Base-by-base conservation (phyloP, 1,284 basidiomycete species). In the Mrakiaceae sp. region DNA sequence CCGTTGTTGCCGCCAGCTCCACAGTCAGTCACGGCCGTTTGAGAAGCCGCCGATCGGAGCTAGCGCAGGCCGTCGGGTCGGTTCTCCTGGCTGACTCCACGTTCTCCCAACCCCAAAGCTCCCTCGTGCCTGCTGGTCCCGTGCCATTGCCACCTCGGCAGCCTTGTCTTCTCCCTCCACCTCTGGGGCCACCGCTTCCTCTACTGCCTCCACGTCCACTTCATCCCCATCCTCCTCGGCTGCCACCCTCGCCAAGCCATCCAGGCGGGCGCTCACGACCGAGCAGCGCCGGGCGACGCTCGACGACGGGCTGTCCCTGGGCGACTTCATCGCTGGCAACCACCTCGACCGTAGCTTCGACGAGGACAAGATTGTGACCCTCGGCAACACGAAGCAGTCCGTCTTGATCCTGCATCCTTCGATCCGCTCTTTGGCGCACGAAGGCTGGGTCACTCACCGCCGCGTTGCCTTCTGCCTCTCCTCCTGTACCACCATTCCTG, bases 311-410 rank as follows among this genome's bases (percentile, higher is more conserved):
- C 87, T 90, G 50, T 82, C 84, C 16, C 79, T 97, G 51, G 88
- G 90, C 71, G 91, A 96, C 71, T 97, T 97, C 76, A 81, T 93
- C 64, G 79, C 84, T 11, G 85, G 81, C 54, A 81, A 84, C 68
- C 72, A 74, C 44, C 60, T 75, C 46, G 75, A 74, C 3, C 27
- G 27, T 27, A 27, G 27, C 27, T 27, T 27, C 27, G 27, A 27
- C 27, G 70, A 71, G 3, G 64, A 69, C 3, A 83, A 88, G 53
- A 81, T 84, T 68, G 81, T 94, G 47, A 81, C 88, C 1, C 79
- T 95, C 11, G 88, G 91, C 50, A 93, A 89, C 72, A 82, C 85
- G 5, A 83, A 81, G 67, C 83, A 83, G 90, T 90, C 72, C 70
- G 84, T 70, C 3, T 27, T 40, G 16, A 14, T 27, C 27, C 10